A percentile compares a stretch with the other conserved stretches of the same genome.
These are phyloP conservation scores for Claviceps digitariae DNA, from an alignment of 2,329 filamentous ascomycete species.

Conservation along the genomic window DNA sequence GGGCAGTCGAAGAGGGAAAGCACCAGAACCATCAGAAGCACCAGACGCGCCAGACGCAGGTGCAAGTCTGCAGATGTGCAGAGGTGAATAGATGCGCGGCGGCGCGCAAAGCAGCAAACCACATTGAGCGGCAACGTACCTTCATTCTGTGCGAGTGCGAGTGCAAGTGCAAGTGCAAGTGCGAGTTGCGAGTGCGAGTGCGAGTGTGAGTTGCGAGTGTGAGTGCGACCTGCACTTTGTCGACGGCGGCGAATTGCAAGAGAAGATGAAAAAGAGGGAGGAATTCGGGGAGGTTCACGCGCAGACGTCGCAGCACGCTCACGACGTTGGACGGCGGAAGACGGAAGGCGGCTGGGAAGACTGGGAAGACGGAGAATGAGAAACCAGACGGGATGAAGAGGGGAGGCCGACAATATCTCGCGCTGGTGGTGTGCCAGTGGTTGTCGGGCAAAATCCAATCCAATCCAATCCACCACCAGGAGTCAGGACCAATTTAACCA, in stretches of 20 bases:
- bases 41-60: neutral
- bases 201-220: neutral
- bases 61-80: neutral
- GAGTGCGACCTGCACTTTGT: neutral
- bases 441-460: neutral
- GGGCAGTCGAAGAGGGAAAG: neutral
- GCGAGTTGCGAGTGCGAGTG: neutral
- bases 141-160: slow-evolving; percentile 25
- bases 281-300: neutral
- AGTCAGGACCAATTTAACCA: neutral
- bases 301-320: neutral
- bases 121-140: slow-evolving; percentile 9
- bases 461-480: neutral
- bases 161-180: slow-evolving; percentile 4
- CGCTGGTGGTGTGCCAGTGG: neutral
- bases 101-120: neutral
- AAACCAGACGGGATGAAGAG: neutral
- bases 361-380: neutral
- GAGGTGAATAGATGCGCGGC: neutral
- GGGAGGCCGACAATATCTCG: neutral
- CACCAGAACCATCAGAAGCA: neutral
- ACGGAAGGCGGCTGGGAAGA: neutral
- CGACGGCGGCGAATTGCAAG: neutral
- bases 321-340: neutral
- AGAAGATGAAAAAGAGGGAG: neutral